phyloP scores from a whole-genome alignment of 1,284 basidiomycete species.

The Apiotrichum brassicae region DNA sequence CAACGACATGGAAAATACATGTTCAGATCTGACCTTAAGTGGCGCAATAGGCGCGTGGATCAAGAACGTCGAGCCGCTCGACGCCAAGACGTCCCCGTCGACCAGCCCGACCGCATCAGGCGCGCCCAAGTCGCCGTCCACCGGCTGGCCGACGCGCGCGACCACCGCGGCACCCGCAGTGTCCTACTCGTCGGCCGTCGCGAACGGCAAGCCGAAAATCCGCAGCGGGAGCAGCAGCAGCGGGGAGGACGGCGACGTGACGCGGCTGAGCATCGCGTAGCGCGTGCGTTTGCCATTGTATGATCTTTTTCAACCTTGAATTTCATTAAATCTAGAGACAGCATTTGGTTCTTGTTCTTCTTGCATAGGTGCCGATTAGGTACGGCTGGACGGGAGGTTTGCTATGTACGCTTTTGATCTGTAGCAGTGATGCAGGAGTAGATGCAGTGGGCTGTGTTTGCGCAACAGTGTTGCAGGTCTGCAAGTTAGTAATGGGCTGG shows the following conservation, averaged over 20 bases:
- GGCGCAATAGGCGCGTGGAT: conserved; percentile 93
- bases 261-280: neutral
- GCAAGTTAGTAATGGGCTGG: too few species aligned
- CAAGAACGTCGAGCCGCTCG: conserved; percentile 64
- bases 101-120: neutral
- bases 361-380: too few species aligned
- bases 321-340: too few species aligned
- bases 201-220: neutral
- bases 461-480: too few species aligned
- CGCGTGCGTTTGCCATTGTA: neutral
- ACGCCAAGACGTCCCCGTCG: neutral
- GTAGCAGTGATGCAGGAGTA: too few species aligned
- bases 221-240: conserved; percentile 3
- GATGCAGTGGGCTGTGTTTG: too few species aligned
- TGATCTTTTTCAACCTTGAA: too few species aligned
- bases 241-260: neutral
- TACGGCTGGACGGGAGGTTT: too few species aligned
- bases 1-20: too few species aligned
- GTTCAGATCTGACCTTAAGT: conserved; percentile 20
- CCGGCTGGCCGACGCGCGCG: neutral
- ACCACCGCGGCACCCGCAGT: neutral
- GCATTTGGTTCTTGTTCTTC: too few species aligned
- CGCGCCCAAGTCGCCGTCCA: neutral
- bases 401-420: too few species aligned
- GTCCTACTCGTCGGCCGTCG: conserved; percentile 1